Base-by-base conservation (phyloP, 306 rosid species). In the Canavalia ensiformis region DNA sequence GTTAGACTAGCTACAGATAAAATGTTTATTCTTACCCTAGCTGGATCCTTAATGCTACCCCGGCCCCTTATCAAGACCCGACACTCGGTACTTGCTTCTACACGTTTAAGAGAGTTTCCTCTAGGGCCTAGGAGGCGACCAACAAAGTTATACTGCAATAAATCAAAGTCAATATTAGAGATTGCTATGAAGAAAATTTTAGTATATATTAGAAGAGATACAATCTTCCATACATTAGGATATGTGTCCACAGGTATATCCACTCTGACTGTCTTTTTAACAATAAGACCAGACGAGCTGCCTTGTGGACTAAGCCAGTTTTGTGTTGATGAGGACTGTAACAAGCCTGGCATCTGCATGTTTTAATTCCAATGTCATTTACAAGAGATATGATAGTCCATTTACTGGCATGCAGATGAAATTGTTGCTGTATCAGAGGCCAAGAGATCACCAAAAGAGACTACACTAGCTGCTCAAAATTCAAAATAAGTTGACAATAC, bases 71-170 rank as follows among this genome's bases (percentile, higher is more conserved):
- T 96, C 88, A 96, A 84, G 82, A 96, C 99, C 81, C 98, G 99
- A 39, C 98, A 96, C 11, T 92, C 99, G 0, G 99, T 96, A 72
- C 76, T 93, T 51, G 90, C 97, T 90, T 96, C 99, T 74, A 96
- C 98, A 57, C 99, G 93, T 91, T 96, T 96, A 34, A 96, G 91
- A 78, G 99, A 96, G 90, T 96, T 96, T 37, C 99, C 99, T 81
- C 99, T 89, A 28, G 99, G 99, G 64, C 99, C 99, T 64, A 96
- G 92, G 76, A 96, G 95, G 71, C 98, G 98, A 64, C 99, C 99
- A 63, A 96, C 99, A 82, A 96, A 96, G 87, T 96, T 96, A 78
- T 70, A 96, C 99, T 96, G 90, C 88, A 78, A 70, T 37, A 60
- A 41, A 86, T 42, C 9, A 50, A 57, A 39, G 71, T 63, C 86